Conservation (phyloP, 306 rosid genomes). For the Cucurbita moschata region DNA sequence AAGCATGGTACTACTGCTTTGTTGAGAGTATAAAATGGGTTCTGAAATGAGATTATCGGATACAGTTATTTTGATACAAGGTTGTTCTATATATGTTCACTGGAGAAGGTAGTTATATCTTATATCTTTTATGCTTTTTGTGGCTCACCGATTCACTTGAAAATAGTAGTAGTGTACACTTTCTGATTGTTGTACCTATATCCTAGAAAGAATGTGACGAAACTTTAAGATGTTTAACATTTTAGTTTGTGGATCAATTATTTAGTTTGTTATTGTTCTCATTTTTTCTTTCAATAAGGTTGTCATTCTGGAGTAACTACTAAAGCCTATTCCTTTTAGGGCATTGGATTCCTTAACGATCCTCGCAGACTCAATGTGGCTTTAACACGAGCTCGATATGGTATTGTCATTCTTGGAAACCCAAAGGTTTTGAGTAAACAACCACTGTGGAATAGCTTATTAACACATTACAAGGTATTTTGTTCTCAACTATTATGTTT, state of each 20-base stretch:
- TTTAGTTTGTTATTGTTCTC: background rate
- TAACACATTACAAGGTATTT: conserved; percentile 94
- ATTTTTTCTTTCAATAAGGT: background rate
- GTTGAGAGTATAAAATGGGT: background rate
- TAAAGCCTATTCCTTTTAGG: conserved; percentile 33
- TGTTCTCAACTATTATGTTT: background rate
- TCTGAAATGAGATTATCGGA: background rate
- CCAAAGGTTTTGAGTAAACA: conserved; percentile 97
- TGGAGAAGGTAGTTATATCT: background rate
- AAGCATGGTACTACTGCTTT: background rate
- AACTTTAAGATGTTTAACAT: background rate
- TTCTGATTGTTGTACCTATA: background rate
- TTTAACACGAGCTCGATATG: conserved; percentile 92
- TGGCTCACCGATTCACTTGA: background rate
- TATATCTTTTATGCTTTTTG: background rate
- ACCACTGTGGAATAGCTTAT: conserved; percentile 88
- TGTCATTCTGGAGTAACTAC: conserved; percentile 6
- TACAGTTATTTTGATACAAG: background rate
- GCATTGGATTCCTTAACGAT: conserved; percentile 93
- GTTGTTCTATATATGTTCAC: background rate
- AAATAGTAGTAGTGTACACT: background rate
- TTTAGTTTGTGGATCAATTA: background rate
- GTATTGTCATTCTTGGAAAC: conserved; percentile 94
- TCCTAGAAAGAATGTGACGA: background rate
- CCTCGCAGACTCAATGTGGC: conserved; percentile 99